Conservation (phyloP, 352 stramenopile species). For the Globisporangium yorkense region DNA sequence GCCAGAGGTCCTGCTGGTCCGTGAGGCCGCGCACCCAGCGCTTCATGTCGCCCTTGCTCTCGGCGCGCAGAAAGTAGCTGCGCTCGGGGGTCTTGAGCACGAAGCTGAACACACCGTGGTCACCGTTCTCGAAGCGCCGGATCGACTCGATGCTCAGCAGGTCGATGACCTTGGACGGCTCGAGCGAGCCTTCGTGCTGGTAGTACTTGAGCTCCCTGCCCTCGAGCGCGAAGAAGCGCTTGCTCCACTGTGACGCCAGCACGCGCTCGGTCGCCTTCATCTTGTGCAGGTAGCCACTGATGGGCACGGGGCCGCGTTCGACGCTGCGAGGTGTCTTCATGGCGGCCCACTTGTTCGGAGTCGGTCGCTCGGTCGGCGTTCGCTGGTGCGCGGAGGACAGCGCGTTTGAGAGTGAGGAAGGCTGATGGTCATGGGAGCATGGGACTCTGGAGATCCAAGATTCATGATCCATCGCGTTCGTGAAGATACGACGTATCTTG, state of each 20-base stretch:
- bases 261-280: conserved; percentile 71
- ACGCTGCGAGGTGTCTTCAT: conserved; percentile 41
- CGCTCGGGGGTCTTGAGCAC: conserved; percentile 70
- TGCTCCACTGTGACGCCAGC: conserved; percentile 76
- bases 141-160: conserved; percentile 73
- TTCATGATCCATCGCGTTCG: no score
- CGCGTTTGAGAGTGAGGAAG: neutral
- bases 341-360: neutral
- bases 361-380: no score
- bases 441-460: no score
- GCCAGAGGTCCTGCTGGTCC: conserved; percentile 81
- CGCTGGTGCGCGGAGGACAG: neutral
- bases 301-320: conserved; percentile 57
- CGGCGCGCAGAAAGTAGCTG: conserved; percentile 75
- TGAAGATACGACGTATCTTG: no score
- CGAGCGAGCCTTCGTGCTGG: conserved; percentile 42
- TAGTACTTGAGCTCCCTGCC: conserved; percentile 80
- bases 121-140: conserved; percentile 74
- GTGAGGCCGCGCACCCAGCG: conserved; percentile 76
- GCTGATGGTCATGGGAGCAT: no score
- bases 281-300: conserved; percentile 82
- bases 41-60: conserved; percentile 86
- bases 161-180: conserved; percentile 69
- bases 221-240: conserved; percentile 76
- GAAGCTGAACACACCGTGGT: conserved; percentile 78